Evolutionary conservation across 257 asterid species (phyloP).

Genomic region (Jacaranda mimosifolia): DNA sequence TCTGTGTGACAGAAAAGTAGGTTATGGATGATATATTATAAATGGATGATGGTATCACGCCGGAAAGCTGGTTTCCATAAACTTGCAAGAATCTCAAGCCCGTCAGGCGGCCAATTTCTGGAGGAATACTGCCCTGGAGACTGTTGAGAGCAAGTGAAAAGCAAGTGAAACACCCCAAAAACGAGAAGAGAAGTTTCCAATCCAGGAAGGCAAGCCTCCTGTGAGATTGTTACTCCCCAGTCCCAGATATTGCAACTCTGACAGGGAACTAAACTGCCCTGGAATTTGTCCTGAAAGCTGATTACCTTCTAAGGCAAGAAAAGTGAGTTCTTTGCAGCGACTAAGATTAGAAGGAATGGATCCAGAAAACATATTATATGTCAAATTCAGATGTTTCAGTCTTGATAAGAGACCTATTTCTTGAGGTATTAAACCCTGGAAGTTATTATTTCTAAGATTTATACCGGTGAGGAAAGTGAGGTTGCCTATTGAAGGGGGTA

Average conservation of each 20-base stretch:
- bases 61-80: conserved; percentile 9
- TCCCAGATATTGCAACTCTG: background rate
- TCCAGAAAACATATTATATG: background rate
- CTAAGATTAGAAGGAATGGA: conserved; percentile 22
- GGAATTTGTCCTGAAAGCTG: conserved; percentile 17
- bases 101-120: background rate
- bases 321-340: background rate
- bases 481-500: conserved; percentile 8
- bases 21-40: conserved; percentile 8
- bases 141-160: conserved; percentile 14
- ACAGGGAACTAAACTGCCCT: background rate
- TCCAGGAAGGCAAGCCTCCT: background rate
- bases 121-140: conserved; percentile 26
- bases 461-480: conserved; percentile 16
- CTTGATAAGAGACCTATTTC: conserved; percentile 9
- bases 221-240: background rate
- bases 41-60: conserved; percentile 15
- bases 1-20: conserved; percentile 4
- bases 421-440: conserved; percentile 4
- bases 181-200: conserved; percentile 8
- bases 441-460: conserved; percentile 3
- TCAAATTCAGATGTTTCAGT: conserved; percentile 6
- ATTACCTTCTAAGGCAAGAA: conserved; percentile 9
- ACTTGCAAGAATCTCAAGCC: background rate
- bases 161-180: background rate